These are phyloP conservation scores for Begonia fuchsioides DNA, from an alignment of 306 rosid species.

Conservation along the genomic window DNA sequence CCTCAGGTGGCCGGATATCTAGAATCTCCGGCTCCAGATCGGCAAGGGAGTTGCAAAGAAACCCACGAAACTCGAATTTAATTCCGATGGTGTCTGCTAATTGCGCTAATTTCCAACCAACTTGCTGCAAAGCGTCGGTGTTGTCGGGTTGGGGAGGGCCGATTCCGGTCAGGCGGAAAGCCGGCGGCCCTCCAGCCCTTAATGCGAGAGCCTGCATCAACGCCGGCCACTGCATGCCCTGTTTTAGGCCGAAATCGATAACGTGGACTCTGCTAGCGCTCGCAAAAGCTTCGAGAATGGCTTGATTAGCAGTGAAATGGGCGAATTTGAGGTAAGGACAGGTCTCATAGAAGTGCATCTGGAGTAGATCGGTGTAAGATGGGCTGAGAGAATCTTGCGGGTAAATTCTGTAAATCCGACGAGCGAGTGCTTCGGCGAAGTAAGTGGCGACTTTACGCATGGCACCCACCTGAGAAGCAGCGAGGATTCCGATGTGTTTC, in stretches of 20 bases:
- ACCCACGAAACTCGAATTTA: slow-evolving; percentile 62
- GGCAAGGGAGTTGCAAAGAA: slow-evolving; percentile 39
- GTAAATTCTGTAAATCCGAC: slow-evolving; percentile 39
- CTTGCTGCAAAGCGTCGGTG: slow-evolving; percentile 52
- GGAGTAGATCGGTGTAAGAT: slow-evolving; percentile 36
- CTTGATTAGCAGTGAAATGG: slow-evolving; percentile 88
- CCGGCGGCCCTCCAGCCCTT: slow-evolving; percentile 65
- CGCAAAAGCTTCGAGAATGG: slow-evolving; percentile 64
- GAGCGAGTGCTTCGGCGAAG: slow-evolving; percentile 50
- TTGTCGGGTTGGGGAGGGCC: slow-evolving; percentile 57
- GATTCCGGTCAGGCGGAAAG: slow-evolving; percentile 64
- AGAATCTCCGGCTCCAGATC: slow-evolving; percentile 57
- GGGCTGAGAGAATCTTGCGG: slow-evolving; percentile 33
- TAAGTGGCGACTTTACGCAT: slow-evolving; percentile 65
- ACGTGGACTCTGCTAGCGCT: slow-evolving; percentile 50
- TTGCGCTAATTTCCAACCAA: slow-evolving; percentile 58
- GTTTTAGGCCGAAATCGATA: slow-evolving; percentile 60
- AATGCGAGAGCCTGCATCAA: slow-evolving; percentile 71
- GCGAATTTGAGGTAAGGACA: slow-evolving; percentile 79
- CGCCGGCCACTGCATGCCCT: slow-evolving; percentile 96
- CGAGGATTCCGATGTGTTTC: slow-evolving; percentile 42
- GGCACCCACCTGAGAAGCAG: slow-evolving; percentile 54
- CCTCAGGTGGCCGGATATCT: slow-evolving; percentile 37
- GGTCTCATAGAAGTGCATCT: slow-evolving; percentile 72
- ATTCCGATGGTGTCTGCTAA: slow-evolving; percentile 50